These are phyloP conservation scores for Stachybotrys elegans DNA, from an alignment of 2,329 filamentous ascomycete species.

Conservation along the genomic window DNA sequence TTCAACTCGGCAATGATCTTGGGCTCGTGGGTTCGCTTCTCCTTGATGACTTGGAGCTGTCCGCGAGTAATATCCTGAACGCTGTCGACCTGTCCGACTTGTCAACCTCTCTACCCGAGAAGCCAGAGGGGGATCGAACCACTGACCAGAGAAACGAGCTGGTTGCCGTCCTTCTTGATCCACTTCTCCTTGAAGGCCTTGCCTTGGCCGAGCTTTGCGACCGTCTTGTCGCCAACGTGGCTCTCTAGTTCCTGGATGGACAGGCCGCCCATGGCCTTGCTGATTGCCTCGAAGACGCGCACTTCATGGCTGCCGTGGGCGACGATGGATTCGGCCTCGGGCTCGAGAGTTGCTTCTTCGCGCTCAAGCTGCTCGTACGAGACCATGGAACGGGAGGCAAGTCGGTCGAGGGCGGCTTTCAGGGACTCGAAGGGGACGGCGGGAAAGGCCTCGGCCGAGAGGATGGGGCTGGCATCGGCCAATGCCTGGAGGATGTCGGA, in stretches of 20 bases:
- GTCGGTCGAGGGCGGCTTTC: slow-evolving; percentile 83
- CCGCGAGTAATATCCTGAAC: slow-evolving; percentile 77
- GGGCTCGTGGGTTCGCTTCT: slow-evolving; percentile 65
- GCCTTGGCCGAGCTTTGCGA: slow-evolving; percentile 80
- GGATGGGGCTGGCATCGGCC: slow-evolving; percentile 56
- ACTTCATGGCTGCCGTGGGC: slow-evolving; percentile 76
- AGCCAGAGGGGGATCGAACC: not conserved
- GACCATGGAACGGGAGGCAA: slow-evolving; percentile 81
- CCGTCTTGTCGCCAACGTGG: slow-evolving; percentile 66
- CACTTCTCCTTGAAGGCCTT: slow-evolving; percentile 85
- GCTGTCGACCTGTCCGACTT: slow-evolving; percentile 54
- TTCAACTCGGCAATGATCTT: slow-evolving; percentile 78
- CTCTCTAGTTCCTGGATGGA: slow-evolving; percentile 69
- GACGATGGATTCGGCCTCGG: slow-evolving; percentile 67
- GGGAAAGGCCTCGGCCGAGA: slow-evolving; percentile 67
- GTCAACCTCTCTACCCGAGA: not conserved
- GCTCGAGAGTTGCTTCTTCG: slow-evolving; percentile 71
- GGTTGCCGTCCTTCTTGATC: slow-evolving; percentile 56
- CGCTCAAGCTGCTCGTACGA: slow-evolving; percentile 77
- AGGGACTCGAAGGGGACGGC: slow-evolving; percentile 60
- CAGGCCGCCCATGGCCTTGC: slow-evolving; percentile 70
- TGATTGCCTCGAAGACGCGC: slow-evolving; percentile 72
- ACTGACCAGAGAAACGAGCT: slow-evolving; percentile 46
- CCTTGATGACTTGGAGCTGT: slow-evolving; percentile 67
- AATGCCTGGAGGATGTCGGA: slow-evolving; percentile 62